Percentiles rank a stretch among this genome's conserved stretches.
These are phyloP conservation scores for Xerocomus amazonicus DNA, from an alignment of 1,284 basidiomycete species.

Conservation along the genomic window DNA sequence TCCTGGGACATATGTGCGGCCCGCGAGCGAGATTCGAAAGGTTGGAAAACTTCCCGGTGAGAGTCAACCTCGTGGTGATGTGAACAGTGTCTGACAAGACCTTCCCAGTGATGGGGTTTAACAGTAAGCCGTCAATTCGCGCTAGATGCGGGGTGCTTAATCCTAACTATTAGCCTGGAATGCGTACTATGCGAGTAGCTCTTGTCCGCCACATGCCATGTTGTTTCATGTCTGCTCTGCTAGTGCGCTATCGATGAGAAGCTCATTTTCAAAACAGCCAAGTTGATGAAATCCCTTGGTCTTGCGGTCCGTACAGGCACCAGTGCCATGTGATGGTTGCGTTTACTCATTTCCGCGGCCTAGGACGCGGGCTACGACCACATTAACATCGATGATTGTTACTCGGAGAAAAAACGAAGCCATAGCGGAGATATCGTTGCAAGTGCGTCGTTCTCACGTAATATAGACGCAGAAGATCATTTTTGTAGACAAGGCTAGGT, in stretches of 20 bases:
- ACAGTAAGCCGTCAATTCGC: conserved; percentile 24
- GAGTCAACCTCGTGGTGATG: not conserved
- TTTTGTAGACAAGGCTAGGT: conserved; percentile 39
- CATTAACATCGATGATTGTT: conserved; percentile 59
- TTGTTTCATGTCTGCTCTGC: conserved; percentile 1
- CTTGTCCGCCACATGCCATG: not conserved
- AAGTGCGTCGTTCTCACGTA: conserved; percentile 24
- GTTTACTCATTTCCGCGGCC: not conserved
- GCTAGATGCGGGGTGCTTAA: conserved; percentile 6
- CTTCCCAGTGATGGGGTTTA: conserved; percentile 31
- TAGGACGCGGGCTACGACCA: conserved; percentile 53
- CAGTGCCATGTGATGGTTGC: not conserved
- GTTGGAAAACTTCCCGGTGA: conserved; percentile 31
- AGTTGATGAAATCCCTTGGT: conserved; percentile 46
- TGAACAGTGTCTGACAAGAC: conserved; percentile 6
- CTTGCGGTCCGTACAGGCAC: conserved; percentile 37
- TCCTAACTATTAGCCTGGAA: conserved; percentile 47
- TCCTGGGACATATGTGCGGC: conserved; percentile 1
- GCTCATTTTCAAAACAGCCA: conserved; percentile 46
- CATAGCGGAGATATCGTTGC: conserved; percentile 46
- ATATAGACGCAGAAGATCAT: not conserved
- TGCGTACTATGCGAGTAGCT: conserved; percentile 46
- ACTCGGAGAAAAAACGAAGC: conserved; percentile 49
- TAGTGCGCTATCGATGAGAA: conserved; percentile 56
- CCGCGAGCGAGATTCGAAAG: conserved; percentile 8